Conservation (phyloP, 805 yeast genomes). For the Starmerella apicola region DNA sequence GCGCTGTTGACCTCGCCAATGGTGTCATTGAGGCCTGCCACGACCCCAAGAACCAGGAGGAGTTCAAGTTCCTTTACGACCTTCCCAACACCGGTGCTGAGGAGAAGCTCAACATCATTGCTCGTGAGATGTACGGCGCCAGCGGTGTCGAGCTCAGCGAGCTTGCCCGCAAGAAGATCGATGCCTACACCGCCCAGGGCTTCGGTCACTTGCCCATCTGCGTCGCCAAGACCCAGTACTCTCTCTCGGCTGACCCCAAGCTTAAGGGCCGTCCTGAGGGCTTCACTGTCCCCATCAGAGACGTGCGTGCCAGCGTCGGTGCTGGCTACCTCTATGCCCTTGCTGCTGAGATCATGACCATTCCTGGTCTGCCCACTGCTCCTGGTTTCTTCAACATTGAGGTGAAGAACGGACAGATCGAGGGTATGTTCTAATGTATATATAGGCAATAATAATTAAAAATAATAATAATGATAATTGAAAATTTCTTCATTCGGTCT, state of each 20-base stretch:
- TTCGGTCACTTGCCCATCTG: constrained; percentile 86
- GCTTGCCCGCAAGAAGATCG: constrained; percentile 69
- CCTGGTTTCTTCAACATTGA: constrained; percentile 96
- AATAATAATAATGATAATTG: no score
- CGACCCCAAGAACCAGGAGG: constrained; percentile 28
- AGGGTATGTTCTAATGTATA: constrained; percentile 59
- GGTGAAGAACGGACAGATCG: constrained; percentile 84
- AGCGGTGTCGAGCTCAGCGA: constrained; percentile 69
- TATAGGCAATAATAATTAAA: no score
- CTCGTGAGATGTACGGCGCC: constrained; percentile 88
- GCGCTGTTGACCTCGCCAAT: constrained; percentile 72
- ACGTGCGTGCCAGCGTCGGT: constrained; percentile 86
- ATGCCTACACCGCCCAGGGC: constrained; percentile 73
- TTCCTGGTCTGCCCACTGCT: constrained; percentile 93
- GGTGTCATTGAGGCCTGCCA: constrained; percentile 63
- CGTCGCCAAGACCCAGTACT: constrained; percentile 95
- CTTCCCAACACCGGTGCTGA: constrained; percentile 57
- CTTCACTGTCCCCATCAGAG: constrained; percentile 86
- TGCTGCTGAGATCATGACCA: constrained; percentile 94
- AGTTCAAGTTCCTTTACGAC: constrained; percentile 50
- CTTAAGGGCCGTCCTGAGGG: constrained; percentile 93
- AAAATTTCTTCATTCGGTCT: no score
- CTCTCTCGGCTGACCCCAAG: constrained; percentile 84
- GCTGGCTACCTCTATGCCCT: constrained; percentile 94
- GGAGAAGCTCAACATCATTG: constrained; percentile 66